Percentiles rank a stretch among this genome's conserved stretches.
Evolutionary conservation across 352 stramenopile genomes (phyloP).

Genomic region (Ophiocytium majus): DNA sequence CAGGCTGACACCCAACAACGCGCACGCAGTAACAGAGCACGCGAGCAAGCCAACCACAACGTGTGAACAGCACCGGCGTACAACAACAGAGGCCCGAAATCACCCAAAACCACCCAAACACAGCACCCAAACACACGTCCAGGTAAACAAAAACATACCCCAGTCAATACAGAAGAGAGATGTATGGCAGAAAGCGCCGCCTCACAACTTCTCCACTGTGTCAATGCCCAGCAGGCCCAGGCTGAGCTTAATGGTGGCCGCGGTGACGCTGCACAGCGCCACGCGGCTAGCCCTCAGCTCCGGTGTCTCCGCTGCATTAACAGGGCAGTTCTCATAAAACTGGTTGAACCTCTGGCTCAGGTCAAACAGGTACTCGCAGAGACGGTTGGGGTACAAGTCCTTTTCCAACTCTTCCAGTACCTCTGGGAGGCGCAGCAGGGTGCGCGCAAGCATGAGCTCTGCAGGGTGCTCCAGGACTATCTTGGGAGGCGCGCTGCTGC

Average conservation of each 20-base stretch:
- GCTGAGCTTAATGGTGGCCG: conserved; percentile 54
- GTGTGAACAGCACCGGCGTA: no score
- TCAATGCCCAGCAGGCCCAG: conserved; percentile 54
- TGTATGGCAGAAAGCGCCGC: no score
- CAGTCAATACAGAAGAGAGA: no score
- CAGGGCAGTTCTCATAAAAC: conserved; percentile 77
- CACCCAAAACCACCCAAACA: no score
- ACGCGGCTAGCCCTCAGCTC: conserved; percentile 70
- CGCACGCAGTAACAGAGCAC: no score
- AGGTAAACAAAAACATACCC: no score
- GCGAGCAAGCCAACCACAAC: no score
- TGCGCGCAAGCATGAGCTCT: conserved; percentile 81
- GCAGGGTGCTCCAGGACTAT: conserved; percentile 79
- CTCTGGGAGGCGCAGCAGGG: conserved; percentile 81
- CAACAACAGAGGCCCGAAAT: no score
- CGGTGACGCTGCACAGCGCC: conserved; percentile 71
- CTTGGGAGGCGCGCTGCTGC: conserved; percentile 23
- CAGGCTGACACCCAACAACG: no score
- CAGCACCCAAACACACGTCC: no score
- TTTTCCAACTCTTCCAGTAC: conserved; percentile 71
- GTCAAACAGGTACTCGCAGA: conserved; percentile 79
- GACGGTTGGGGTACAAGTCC: conserved; percentile 55
- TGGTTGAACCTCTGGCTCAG: conserved; percentile 76
- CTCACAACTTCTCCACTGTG: conserved; percentile 53
- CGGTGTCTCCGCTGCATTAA: conserved; percentile 68